These are phyloP conservation scores for Auxenochlorella pyrenoidosa DNA, from an alignment of 139 green algal species.

Conservation along the genomic window DNA sequence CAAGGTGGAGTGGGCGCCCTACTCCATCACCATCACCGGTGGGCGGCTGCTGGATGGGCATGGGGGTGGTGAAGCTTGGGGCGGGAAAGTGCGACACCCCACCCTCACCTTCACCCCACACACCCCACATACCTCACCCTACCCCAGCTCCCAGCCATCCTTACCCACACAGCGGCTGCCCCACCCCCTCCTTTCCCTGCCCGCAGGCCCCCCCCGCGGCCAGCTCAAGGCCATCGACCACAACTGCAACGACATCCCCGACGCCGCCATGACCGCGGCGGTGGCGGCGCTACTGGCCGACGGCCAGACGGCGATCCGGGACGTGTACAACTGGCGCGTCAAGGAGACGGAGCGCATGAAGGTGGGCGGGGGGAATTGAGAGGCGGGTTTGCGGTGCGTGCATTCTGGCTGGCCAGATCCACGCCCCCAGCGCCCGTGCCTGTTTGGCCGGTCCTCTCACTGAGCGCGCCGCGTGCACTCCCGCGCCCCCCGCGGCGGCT, in stretches of 20 bases:
- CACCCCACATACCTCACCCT: background rate
- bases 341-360: slow-evolving; percentile 99
- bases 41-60: background rate
- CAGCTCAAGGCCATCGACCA: slow-evolving; percentile 93
- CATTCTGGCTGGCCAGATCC: too few species aligned
- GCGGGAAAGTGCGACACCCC: too few species aligned
- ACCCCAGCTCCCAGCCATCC: too few species aligned
- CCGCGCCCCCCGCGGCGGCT: background rate
- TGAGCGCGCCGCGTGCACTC: background rate
- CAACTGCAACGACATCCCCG: slow-evolving; percentile 99
- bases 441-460: too few species aligned
- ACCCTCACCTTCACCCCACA: background rate
- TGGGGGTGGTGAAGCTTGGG: too few species aligned
- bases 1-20: slow-evolving; percentile 89
- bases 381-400: too few species aligned
- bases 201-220: slow-evolving; percentile 58
- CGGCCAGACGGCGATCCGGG: slow-evolving; percentile 90
- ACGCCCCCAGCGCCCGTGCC: too few species aligned
- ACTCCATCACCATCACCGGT: slow-evolving; percentile 95
- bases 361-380: slow-evolving; percentile 27
- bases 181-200: too few species aligned
- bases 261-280: slow-evolving; percentile 98
- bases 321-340: slow-evolving; percentile 98
- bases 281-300: slow-evolving; percentile 96
- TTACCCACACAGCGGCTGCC: too few species aligned